phyloP scores from a whole-genome alignment of 345 rosid genomes.

The Cardamine occulta region DNA sequence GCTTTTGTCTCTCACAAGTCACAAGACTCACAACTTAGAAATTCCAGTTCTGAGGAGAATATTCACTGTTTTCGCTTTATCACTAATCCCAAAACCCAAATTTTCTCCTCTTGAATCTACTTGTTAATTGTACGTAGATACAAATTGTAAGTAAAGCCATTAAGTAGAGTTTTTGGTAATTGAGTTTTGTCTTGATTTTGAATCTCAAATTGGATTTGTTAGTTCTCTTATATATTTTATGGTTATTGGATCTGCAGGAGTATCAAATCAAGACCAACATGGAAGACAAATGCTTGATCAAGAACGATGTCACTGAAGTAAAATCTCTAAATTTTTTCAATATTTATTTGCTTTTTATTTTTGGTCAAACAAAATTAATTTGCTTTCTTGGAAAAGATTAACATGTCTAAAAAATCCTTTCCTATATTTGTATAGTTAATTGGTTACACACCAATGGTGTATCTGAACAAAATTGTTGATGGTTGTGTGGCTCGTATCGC shows the following conservation, averaged over 20 bases:
- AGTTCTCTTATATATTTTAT: not conserved
- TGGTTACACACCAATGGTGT: constrained; percentile 72
- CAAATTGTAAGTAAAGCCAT: not conserved
- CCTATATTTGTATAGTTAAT: constrained; percentile 51
- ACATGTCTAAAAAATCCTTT: not conserved
- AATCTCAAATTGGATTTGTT: not conserved
- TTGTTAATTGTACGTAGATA: not conserved
- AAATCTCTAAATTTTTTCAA: not conserved
- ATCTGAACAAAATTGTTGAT: constrained; percentile 59
- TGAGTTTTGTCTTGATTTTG: not conserved
- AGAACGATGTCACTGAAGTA: constrained; percentile 46
- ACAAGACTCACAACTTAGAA: not conserved
- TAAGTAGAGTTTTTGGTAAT: not conserved
- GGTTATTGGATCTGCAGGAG: constrained; percentile 1
- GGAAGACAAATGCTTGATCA: constrained; percentile 41
- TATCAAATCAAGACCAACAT: constrained; percentile 19
- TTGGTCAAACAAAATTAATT: not conserved
- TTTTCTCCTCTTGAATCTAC: not conserved
- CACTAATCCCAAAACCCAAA: not conserved
- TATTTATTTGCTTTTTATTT: too few species aligned
- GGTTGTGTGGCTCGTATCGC: constrained; percentile 69
- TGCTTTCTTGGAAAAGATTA: not conserved
- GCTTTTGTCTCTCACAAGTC: not conserved
- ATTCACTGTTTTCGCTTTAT: not conserved
- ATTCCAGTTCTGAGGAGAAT: not conserved